phyloP scores from a whole-genome alignment of 345 rosid species.

The Bretschneidera sinensis region DNA sequence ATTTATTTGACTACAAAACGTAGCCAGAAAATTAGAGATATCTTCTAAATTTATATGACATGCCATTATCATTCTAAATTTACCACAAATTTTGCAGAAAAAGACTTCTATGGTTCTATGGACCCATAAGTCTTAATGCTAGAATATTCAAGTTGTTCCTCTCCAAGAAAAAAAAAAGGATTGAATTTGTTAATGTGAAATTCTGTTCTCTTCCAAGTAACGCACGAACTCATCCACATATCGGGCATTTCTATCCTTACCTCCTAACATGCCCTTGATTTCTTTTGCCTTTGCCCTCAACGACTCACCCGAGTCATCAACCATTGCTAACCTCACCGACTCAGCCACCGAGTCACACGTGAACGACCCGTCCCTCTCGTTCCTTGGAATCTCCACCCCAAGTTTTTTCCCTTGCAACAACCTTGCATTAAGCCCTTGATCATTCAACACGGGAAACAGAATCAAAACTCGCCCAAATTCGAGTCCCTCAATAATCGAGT shows the following conservation, averaged over 20 bases:
- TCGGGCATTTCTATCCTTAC: conserved; percentile 13
- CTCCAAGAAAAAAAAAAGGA: too few relatives aligned
- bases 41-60: too few relatives aligned
- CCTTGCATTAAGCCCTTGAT: conserved; percentile 44
- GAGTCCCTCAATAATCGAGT: conserved; percentile 41
- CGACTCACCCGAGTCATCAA: conserved; percentile 23
- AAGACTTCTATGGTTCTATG: too few relatives aligned
- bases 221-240: conserved; percentile 17
- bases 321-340: conserved; percentile 31
- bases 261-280: conserved; percentile 25
- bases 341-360: conserved; percentile 30
- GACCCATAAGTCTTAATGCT: too few relatives aligned
- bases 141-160: too few relatives aligned
- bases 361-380: conserved; percentile 37
- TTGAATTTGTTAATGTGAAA: too few relatives aligned
- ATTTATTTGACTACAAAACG: too few relatives aligned
- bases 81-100: too few relatives aligned
- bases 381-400: conserved; percentile 33
- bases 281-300: conserved; percentile 17
- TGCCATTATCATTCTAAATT: too few relatives aligned
- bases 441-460: conserved; percentile 30
- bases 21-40: too few relatives aligned
- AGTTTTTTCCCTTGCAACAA: conserved; percentile 30
- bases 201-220: conserved; percentile 6
- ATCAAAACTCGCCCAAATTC: conserved; percentile 29